Evolutionary conservation across 2,329 filamentous ascomycete genomes (phyloP).

Genomic region (Neofusicoccum kwambonambiense): DNA sequence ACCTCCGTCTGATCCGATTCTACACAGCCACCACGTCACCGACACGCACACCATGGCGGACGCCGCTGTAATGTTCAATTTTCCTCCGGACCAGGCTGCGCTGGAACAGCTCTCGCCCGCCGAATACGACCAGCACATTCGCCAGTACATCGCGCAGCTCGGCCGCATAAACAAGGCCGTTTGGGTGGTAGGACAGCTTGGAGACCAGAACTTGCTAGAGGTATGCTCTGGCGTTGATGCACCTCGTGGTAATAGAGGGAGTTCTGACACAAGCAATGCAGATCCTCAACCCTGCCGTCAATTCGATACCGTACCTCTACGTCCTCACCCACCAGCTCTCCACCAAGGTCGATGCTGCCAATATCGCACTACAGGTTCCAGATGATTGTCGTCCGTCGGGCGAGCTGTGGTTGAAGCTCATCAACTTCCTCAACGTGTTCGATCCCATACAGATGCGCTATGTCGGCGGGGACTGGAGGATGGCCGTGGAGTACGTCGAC

Average conservation of each 20-base stretch:
- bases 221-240: conserved; percentile 22
- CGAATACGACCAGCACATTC: conserved; percentile 41
- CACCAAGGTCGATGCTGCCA: conserved; percentile 26
- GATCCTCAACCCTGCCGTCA: conserved; percentile 55
- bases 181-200: conserved; percentile 37
- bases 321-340: conserved; percentile 52
- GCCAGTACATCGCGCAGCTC: conserved; percentile 35
- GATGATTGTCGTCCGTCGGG: conserved; percentile 45
- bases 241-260: not conserved
- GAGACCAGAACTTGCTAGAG: conserved; percentile 41
- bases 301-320: conserved; percentile 60
- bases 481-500: conserved; percentile 44
- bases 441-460: conserved; percentile 57
- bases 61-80: conserved; percentile 9
- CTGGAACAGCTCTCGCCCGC: conserved; percentile 20
- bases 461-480: conserved; percentile 48
- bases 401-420: conserved; percentile 50
- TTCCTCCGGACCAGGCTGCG: conserved; percentile 8
- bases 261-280: conserved; percentile 21
- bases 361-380: conserved; percentile 32
- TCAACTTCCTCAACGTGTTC: conserved; percentile 49
- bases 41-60: conserved; percentile 12
- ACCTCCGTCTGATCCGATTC: not conserved
- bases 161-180: conserved; percentile 30
- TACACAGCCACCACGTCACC: not conserved